These are phyloP conservation scores for Magnaporthiopsis rhizophila DNA, from an alignment of 2,329 filamentous ascomycete genomes.

Conservation along the genomic window DNA sequence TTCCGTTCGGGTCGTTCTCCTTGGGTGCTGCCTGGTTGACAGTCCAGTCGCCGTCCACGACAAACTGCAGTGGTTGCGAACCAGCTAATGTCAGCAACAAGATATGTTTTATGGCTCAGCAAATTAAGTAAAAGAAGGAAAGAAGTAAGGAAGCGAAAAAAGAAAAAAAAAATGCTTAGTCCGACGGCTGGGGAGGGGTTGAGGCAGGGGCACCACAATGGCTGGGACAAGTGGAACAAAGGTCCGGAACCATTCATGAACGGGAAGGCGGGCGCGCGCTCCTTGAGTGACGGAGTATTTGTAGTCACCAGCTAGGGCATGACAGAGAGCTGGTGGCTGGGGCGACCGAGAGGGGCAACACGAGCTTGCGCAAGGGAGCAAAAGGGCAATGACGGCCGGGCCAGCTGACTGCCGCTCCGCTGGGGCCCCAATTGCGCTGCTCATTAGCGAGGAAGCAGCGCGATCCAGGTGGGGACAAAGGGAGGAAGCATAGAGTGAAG, in stretches of 20 bases:
- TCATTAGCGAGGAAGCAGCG: background rate
- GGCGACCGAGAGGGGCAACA: background rate
- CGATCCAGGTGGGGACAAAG: too few species aligned
- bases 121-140: conserved; percentile 4
- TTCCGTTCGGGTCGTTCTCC: conserved; percentile 75
- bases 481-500: background rate
- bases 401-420: background rate
- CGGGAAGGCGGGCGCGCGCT: background rate
- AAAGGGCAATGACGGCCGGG: background rate
- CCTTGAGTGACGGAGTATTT: background rate
- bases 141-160: conserved; percentile 7
- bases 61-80: conserved; percentile 55
- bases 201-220: background rate
- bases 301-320: background rate
- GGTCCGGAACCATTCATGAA: background rate
- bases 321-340: background rate
- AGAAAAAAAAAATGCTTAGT: conserved; percentile 1
- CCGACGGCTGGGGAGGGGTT: too few species aligned
- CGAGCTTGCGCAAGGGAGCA: background rate
- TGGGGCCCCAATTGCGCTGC: background rate
- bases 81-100: conserved; percentile 14
- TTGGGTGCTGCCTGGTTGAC: conserved; percentile 72
- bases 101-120: background rate
- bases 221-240: conserved; percentile 6
- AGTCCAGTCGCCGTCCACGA: conserved; percentile 88